Conservation (phyloP, 2,329 filamentous ascomycete species). For the Mycosphaerella sp. region DNA sequence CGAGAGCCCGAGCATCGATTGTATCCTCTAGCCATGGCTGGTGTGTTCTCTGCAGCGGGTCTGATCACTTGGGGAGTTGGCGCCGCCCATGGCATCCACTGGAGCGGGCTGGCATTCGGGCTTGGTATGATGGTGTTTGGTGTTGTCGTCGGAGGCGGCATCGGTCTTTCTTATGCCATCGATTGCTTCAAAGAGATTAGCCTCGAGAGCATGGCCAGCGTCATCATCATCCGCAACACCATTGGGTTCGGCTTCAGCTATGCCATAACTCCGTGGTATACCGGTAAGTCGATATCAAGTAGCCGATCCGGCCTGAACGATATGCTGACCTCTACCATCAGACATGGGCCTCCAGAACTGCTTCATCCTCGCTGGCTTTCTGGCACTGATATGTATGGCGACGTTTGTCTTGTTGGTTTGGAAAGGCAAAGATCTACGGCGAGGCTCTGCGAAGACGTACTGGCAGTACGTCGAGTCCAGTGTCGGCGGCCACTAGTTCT, state of each 20-base stretch:
- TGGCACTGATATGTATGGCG: constrained; percentile 17
- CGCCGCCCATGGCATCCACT: constrained; percentile 41
- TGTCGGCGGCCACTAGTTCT: constrained; percentile 7
- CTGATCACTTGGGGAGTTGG: constrained; percentile 42
- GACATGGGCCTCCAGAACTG: constrained; percentile 40
- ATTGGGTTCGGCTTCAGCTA: constrained; percentile 46
- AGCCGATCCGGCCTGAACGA: neutral
- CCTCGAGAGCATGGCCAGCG: constrained; percentile 41
- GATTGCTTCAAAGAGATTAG: constrained; percentile 43
- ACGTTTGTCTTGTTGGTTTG: constrained; percentile 22
- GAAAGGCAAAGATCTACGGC: constrained; percentile 20
- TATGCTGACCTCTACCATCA: neutral
- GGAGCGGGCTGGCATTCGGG: constrained; percentile 46
- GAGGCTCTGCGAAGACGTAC: constrained; percentile 14
- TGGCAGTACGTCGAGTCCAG: constrained; percentile 17
- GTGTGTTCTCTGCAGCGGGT: constrained; percentile 36
- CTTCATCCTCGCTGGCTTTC: constrained; percentile 28
- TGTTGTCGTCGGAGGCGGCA: constrained; percentile 38
- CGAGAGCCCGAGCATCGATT: constrained; percentile 39
- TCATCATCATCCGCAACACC: constrained; percentile 46
- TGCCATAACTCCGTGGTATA: constrained; percentile 44
- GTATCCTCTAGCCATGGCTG: constrained; percentile 37
- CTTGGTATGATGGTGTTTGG: constrained; percentile 42
- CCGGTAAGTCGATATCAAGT: constrained; percentile 8
- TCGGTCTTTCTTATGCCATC: constrained; percentile 40